These are phyloP conservation scores for Chalciporus chontae DNA, from an alignment of 768 basidiomycete genomes.

Conservation along the genomic window DNA sequence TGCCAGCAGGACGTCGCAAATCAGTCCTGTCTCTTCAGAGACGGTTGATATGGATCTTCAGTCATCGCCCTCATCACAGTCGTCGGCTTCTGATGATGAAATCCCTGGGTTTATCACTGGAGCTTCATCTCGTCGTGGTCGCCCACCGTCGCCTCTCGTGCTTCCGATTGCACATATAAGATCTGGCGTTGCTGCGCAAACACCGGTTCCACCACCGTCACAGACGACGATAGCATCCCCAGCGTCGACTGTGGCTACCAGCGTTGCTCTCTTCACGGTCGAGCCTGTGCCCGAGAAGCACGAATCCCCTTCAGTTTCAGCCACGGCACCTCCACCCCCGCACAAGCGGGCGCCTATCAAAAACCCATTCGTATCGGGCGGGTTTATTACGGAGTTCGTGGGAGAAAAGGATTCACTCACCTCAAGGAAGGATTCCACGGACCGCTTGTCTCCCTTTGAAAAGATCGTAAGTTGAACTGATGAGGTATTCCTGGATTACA, in stretches of 20 bases:
- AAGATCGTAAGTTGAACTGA: slow-evolving; percentile 11
- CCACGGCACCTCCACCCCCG: neutral
- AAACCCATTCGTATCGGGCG: slow-evolving; percentile 52
- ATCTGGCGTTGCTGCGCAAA: slow-evolving; percentile 6
- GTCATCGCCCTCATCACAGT: slow-evolving; percentile 30
- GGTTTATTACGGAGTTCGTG: slow-evolving; percentile 45
- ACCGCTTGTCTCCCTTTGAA: slow-evolving; percentile 13
- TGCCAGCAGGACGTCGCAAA: slow-evolving; percentile 25
- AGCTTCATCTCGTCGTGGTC: slow-evolving; percentile 24
- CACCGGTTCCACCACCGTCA: slow-evolving; percentile 11
- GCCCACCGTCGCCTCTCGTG: slow-evolving; percentile 23
- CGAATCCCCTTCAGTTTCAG: slow-evolving; percentile 2
- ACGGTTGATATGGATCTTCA: slow-evolving; percentile 34
- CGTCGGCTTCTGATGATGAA: slow-evolving; percentile 23
- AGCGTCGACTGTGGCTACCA: slow-evolving; percentile 12
- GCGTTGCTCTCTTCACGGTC: slow-evolving; percentile 4
- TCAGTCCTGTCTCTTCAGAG: slow-evolving; percentile 32
- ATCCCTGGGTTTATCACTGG: slow-evolving; percentile 34
- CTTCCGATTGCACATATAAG: slow-evolving; percentile 17
- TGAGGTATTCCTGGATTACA: neutral
- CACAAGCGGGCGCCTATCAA: slow-evolving; percentile 21
- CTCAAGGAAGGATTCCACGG: slow-evolving; percentile 20
- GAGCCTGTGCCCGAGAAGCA: slow-evolving; percentile 12
- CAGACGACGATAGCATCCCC: slow-evolving; percentile 20
- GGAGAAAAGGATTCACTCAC: slow-evolving; percentile 23